Percentiles rank a stretch among this genome's conserved stretches.
Conservation (phyloP, 177 flowering plant genomes). For the Vitis hybrid region DNA sequence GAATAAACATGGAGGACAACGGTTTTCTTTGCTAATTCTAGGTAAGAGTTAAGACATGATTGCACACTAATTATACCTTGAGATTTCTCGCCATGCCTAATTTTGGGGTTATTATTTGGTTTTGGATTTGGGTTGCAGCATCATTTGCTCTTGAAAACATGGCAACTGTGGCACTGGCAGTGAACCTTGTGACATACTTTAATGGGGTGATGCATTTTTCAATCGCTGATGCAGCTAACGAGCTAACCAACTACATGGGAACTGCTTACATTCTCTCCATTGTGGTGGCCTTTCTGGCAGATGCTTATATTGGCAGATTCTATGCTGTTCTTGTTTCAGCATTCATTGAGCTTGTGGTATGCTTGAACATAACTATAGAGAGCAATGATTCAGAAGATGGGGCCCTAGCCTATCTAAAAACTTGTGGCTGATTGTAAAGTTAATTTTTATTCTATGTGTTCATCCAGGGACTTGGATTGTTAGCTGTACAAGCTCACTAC, state of each 20-base stretch:
- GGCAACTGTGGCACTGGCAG: constrained; percentile 47
- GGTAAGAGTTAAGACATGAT: constrained; percentile 22
- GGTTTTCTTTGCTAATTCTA: constrained; percentile 35
- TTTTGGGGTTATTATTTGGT: background rate
- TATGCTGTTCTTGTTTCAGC: constrained; percentile 39
- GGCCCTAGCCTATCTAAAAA: too few relatives aligned
- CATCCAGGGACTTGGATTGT: constrained; percentile 48
- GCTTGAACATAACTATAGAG: background rate
- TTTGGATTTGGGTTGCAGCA: constrained; percentile 30
- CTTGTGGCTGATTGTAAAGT: too few relatives aligned
- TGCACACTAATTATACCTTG: background rate
- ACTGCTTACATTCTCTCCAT: constrained; percentile 38
- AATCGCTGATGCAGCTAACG: constrained; percentile 55
- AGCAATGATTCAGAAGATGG: background rate
- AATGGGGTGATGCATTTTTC: constrained; percentile 52
- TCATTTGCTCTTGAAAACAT: constrained; percentile 47
- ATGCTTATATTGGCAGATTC: constrained; percentile 52
- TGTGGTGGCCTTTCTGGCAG: constrained; percentile 47
- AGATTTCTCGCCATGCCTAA: background rate
- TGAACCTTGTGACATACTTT: constrained; percentile 62
- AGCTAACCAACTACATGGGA: constrained; percentile 54
- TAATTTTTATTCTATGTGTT: too few relatives aligned
- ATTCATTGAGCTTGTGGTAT: constrained; percentile 35
- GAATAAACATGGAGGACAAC: constrained; percentile 58
- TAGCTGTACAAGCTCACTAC: constrained; percentile 63